Conservation (phyloP, 768 basidiomycete species). For the Calvatia gigantea region DNA sequence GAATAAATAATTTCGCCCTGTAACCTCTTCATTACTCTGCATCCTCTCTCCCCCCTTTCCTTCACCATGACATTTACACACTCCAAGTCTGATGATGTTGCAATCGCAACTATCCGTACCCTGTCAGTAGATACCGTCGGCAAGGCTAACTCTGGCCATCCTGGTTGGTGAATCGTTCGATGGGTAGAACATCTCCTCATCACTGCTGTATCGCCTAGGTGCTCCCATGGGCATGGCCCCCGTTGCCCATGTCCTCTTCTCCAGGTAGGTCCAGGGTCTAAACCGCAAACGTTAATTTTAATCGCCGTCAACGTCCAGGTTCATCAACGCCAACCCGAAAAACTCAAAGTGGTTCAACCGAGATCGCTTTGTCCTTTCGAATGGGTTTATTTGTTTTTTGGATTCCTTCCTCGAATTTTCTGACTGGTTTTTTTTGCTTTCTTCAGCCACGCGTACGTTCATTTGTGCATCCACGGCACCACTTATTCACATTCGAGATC, state of each 20-base stretch:
- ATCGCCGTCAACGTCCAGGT: constrained; percentile 37
- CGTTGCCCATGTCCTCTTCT: constrained; percentile 75
- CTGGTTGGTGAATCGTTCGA: constrained; percentile 42
- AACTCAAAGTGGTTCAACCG: constrained; percentile 94
- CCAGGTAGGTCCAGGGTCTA: constrained; percentile 42
- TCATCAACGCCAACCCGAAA: constrained; percentile 86
- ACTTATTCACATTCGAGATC: constrained; percentile 9
- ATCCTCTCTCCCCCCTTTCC: constrained; percentile 20
- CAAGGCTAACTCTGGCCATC: constrained; percentile 94
- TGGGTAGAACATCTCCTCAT: constrained; percentile 14
- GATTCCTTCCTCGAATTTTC: neutral
- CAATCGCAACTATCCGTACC: constrained; percentile 71
- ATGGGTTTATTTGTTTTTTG: constrained; percentile 61
- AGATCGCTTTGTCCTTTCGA: constrained; percentile 95
- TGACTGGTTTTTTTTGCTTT: constrained; percentile 11
- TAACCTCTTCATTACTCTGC: constrained; percentile 14
- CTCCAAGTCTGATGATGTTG: constrained; percentile 46
- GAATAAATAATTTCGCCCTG: constrained; percentile 16
- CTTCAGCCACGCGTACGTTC: constrained; percentile 69
- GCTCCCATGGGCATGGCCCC: constrained; percentile 96
- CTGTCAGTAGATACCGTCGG: constrained; percentile 74
- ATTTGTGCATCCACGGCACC: neutral
- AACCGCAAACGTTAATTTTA: constrained; percentile 5
- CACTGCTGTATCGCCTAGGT: constrained; percentile 39
- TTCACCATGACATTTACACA: constrained; percentile 41